These are phyloP conservation scores for Debaryomycetaceae sp. DNA, from an alignment of 1,139 yeast genomes.

Conservation along the genomic window DNA sequence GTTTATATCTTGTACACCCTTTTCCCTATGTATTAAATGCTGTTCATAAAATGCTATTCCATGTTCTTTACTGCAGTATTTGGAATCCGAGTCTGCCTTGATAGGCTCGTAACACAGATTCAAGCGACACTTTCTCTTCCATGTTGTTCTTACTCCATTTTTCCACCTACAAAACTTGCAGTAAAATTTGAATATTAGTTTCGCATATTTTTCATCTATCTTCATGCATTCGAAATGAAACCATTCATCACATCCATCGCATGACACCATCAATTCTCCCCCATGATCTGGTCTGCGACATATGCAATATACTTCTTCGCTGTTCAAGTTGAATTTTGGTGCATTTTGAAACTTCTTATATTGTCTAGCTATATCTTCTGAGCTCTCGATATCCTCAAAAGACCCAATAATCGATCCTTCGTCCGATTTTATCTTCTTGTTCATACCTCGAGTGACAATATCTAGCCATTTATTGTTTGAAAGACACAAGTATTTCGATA, in stretches of 20 bases:
- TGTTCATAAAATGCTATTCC: conserved; percentile 55
- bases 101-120: conserved; percentile 61
- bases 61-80: conserved; percentile 75
- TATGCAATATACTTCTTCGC: conserved; percentile 71
- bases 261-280: conserved; percentile 79
- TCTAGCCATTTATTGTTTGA: no score
- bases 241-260: conserved; percentile 97
- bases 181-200: conserved; percentile 61
- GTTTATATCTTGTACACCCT: conserved; percentile 15
- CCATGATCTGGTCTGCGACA: conserved; percentile 82
- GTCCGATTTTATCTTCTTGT: background rate
- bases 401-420: background rate
- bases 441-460: no score
- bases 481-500: no score
- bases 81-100: conserved; percentile 37
- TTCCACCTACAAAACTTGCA: conserved; percentile 72
- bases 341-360: conserved; percentile 42
- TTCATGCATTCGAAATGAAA: conserved; percentile 80
- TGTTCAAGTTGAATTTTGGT: conserved; percentile 42
- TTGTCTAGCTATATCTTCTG: conserved; percentile 43
- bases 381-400: conserved; percentile 15
- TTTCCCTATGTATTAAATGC: conserved; percentile 16
- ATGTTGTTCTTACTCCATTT: conserved; percentile 44
- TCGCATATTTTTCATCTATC: conserved; percentile 50
- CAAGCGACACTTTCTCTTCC: conserved; percentile 77